phyloP scores from a whole-genome alignment of 2,329 filamentous ascomycete genomes.

The Claviceps purpurea region DNA sequence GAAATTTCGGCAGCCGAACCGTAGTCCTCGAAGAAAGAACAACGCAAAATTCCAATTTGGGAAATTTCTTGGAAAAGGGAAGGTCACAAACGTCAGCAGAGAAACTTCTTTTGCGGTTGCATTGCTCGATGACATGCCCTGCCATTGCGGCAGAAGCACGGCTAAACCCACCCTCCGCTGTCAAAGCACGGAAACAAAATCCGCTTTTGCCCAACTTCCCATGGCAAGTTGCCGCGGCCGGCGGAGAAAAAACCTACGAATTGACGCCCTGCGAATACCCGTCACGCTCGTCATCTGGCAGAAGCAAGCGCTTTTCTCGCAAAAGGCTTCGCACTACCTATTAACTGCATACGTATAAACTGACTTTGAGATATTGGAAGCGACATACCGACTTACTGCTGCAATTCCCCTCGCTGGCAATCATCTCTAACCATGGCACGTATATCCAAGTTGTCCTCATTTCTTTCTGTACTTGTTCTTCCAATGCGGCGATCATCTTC shows the following conservation, averaged over 20 bases:
- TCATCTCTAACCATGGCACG: slow-evolving; percentile 17
- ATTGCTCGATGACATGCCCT: not conserved
- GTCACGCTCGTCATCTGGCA: slow-evolving; percentile 12
- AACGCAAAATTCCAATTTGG: too few species aligned
- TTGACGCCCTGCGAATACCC: not conserved
- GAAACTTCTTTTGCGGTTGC: not conserved
- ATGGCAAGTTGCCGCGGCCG: slow-evolving; percentile 3
- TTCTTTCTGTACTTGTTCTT: not conserved
- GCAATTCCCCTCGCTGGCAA: not conserved
- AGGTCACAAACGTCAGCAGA: not conserved
- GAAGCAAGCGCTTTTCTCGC: slow-evolving; percentile 14
- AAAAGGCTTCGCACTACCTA: not conserved
- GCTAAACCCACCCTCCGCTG: slow-evolving; percentile 13
- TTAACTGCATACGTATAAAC: not conserved
- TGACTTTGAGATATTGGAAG: not conserved
- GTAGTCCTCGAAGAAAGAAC: too few species aligned
- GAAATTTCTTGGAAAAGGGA: too few species aligned
- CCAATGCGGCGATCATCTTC: not conserved
- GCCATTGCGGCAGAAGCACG: slow-evolving; percentile 14
- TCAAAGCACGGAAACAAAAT: slow-evolving; percentile 14
- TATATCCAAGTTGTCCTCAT: slow-evolving; percentile 4
- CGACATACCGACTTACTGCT: not conserved
- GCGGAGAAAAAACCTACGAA: slow-evolving; percentile 15
- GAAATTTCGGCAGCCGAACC: not conserved
- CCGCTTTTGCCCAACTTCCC: slow-evolving; percentile 5